Evolutionary conservation across 23 red algal species (phyloP), one percentile per base, ranked within the genome.

Genomic region (Cyanidium caldarium): DNA sequence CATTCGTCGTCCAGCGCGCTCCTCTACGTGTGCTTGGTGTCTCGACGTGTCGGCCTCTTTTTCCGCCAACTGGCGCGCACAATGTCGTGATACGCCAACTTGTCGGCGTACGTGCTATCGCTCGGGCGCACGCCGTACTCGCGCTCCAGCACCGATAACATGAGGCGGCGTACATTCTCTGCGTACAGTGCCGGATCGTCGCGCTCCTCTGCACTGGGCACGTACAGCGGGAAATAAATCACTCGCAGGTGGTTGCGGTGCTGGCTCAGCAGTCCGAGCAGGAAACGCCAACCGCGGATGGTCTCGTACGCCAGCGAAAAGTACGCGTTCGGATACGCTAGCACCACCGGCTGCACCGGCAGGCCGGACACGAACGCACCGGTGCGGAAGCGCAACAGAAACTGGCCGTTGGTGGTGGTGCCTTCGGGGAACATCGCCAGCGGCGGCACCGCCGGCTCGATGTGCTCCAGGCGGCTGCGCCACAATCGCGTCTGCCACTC

Each of bases 391-490:
- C 68, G 44, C 13, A 98, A 65, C 70, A 98, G 42, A 29, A 78
- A 61, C 31, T 85, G 51, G 25, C 92, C 92, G 38, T 88, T 98
- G 29, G 84, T 88, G 3, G 92, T 98, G 0, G 92, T 98, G 30
- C 84, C 92, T 70, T 98, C 92, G 2, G 92, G 92, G 58, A 98
- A 98, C 44, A 98, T 84, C n/a, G 65, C 70, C 23, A 98, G 70
- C 3, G 88, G 88, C 34, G 81, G 74, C 12, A 40, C 37, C 28
- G 0, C 33, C 1, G 39, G 17, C 30, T n/a, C 51, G 25, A 38
- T 42, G 29, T 31, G 57, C 65, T n/a, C 2, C 33, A 41, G 1
- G 1, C 34, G 14, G 25, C 34, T 5, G 13, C 38, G 67, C 67
- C 36, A 70, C 67, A 44, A 21, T 26, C 40, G 35, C 39, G 15